Evolutionary conservation across 805 yeast genomes (phyloP).

Genomic region (Candida jianshihensis): DNA sequence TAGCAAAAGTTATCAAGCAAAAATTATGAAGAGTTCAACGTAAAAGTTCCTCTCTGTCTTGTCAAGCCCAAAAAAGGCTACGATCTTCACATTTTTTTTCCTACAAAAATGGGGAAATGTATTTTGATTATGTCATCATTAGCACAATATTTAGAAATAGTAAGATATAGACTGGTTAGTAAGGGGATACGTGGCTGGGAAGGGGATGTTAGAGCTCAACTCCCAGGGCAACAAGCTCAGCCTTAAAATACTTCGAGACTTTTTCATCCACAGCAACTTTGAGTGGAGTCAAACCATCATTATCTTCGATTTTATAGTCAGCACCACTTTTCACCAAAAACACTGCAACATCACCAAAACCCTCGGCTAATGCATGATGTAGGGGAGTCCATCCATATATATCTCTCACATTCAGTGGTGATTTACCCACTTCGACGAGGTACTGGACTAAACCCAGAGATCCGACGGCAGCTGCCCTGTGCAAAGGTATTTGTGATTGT

Average conservation of each 20-base stretch:
- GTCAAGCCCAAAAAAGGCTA: too few relatives aligned
- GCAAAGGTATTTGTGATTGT: slow-evolving; percentile 60
- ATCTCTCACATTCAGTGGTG: slow-evolving; percentile 67
- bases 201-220: too few relatives aligned
- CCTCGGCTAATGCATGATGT: slow-evolving; percentile 89
- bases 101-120: too few relatives aligned
- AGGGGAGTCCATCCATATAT: slow-evolving; percentile 75
- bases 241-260: slow-evolving; percentile 33
- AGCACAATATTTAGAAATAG: too few relatives aligned
- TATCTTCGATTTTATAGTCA: slow-evolving; percentile 37
- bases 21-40: too few relatives aligned
- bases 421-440: slow-evolving; percentile 44
- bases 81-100: too few relatives aligned
- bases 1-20: too few relatives aligned
- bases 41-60: too few relatives aligned
- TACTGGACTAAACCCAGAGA: slow-evolving; percentile 47
- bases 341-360: slow-evolving; percentile 71
- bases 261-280: slow-evolving; percentile 51
- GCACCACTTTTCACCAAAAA: slow-evolving; percentile 62
- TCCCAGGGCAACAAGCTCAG: too few relatives aligned
- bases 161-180: too few relatives aligned
- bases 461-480: slow-evolving; percentile 81
- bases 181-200: too few relatives aligned
- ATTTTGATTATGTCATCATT: too few relatives aligned
- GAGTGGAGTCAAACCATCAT: slow-evolving; percentile 47